Evolutionary conservation across 345 rosid species (phyloP), one percentile per base, ranked within the genome.

Genomic region (Theobroma cacao): DNA sequence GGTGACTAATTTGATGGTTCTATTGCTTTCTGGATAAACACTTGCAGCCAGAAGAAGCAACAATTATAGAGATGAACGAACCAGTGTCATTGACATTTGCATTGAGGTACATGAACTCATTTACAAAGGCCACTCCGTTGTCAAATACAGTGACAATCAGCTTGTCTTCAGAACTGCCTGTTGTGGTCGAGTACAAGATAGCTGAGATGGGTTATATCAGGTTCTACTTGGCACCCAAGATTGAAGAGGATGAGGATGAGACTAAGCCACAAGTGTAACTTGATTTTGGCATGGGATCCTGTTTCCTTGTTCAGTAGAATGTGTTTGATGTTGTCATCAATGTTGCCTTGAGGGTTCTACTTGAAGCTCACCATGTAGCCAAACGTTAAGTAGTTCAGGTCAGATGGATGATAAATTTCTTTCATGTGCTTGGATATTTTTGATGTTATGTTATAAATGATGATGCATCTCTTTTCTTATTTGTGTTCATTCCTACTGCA

Each of bases 191-290:
- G 85, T 96, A 96, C 85, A 94, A 91, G 89, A 90, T 94, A 75
- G 99, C 98, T n/a, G 99, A 96, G 80, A 96, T 96, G 98, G 99
- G 99, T 74, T 89, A 92, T 75, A 76, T 96, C 55, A 89, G 99
- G 75, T 96, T 86, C 88, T 96, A 96, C 84, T 82, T 94, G 91
- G 98, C 99, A 22, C 99, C 99, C 17, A 96, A 96, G 91, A 94
- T 96, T 13, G 99, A 96, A 82, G 99, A 96, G 78, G 98, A 96
- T 52, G 99, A 89, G 78, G 94, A 92, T 10, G 99, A 94, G 79
- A 86, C 90, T 8, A 91, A 92, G 75, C 89, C 97, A 40, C 61
- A 78, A 67, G 45, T 24, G 15, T 81, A 67, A 72, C 22, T 7
- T 30, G 26, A 17, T 61, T 66, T 26, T 11, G 40, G 11, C 18